These are phyloP conservation scores for Phytophthora multivora DNA, from an alignment of 352 stramenopile species.

Conservation along the genomic window DNA sequence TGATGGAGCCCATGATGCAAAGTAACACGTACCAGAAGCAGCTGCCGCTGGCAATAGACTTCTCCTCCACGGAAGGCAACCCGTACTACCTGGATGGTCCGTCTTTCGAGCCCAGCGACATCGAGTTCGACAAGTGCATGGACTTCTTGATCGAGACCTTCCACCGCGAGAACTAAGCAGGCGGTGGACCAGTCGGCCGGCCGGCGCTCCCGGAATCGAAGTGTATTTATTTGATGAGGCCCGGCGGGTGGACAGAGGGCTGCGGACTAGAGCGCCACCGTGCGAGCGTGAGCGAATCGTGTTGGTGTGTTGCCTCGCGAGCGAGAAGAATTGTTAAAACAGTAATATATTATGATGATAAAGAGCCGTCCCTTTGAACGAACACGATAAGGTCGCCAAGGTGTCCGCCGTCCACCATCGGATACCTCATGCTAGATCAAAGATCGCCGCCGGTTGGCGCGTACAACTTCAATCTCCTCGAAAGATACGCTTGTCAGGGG, in stretches of 20 bases:
- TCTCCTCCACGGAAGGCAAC: constrained; percentile 47
- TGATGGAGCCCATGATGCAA: constrained; percentile 33
- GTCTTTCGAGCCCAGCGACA: constrained; percentile 55
- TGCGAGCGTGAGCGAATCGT: constrained; percentile 13
- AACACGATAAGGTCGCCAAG: not conserved
- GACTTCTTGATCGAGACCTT: constrained; percentile 82
- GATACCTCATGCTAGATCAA: not conserved
- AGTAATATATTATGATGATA: constrained; percentile 51
- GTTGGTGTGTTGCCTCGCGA: constrained; percentile 36
- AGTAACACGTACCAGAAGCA: constrained; percentile 57
- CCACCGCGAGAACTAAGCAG: constrained; percentile 48
- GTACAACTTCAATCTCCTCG: constrained; percentile 8
- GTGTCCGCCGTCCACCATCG: too few species aligned
- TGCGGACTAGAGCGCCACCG: constrained; percentile 24
- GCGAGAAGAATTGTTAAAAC: constrained; percentile 44
- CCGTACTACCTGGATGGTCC: constrained; percentile 55
- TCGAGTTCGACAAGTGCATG: constrained; percentile 83
- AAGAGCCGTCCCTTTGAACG: constrained; percentile 25
- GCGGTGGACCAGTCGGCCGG: not conserved
- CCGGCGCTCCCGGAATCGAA: constrained; percentile 29
- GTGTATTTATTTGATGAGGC: constrained; percentile 49
- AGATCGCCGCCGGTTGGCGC: not conserved
- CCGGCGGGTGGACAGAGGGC: constrained; percentile 17
- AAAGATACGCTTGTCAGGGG: constrained; percentile 15
- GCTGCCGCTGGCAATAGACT: constrained; percentile 52